Conservation (phyloP, 2,329 filamentous ascomycete genomes). For the Trichoderma breve region DNA sequence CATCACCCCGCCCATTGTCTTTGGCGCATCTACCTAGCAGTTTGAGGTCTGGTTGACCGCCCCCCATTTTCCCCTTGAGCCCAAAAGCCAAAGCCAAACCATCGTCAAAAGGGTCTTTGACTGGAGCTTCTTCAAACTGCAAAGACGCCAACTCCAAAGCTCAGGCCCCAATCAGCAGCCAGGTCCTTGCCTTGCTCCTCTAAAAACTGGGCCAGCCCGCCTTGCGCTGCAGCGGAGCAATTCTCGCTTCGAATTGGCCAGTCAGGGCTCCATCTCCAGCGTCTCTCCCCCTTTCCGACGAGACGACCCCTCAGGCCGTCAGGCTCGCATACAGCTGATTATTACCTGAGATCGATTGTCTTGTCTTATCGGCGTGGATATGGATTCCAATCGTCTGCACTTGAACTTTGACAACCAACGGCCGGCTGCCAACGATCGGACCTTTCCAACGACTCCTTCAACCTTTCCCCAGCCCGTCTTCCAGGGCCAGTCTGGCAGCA, state of each 20-base stretch:
- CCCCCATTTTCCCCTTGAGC: constrained; percentile 1
- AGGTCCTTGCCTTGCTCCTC: constrained; percentile 2
- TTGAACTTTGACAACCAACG: constrained; percentile 69
- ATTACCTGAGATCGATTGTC: neutral
- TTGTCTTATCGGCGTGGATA: constrained; percentile 27
- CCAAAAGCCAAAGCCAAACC: neutral
- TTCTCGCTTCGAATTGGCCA: constrained; percentile 9
- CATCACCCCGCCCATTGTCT: constrained; percentile 12
- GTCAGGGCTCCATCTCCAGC: constrained; percentile 16
- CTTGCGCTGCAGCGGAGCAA: constrained; percentile 1
- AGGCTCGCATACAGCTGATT: constrained; percentile 18
- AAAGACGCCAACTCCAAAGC: neutral
- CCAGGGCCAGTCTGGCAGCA: constrained; percentile 38
- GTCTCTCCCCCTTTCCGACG: constrained; percentile 14
- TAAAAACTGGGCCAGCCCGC: constrained; percentile 13
- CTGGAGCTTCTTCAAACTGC: neutral
- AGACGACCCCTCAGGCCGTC: constrained; percentile 21
- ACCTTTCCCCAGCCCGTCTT: constrained; percentile 92
- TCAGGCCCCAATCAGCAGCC: constrained; percentile 1
- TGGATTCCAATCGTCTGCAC: constrained; percentile 58
- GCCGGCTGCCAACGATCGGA: constrained; percentile 60
- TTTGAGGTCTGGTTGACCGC: constrained; percentile 2
- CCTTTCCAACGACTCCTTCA: constrained; percentile 86
- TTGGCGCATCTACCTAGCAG: neutral
- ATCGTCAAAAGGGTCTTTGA: neutral